These are phyloP conservation scores for Atkinsonella texensis DNA, from an alignment of 2,329 filamentous ascomycete species.

Conservation along the genomic window DNA sequence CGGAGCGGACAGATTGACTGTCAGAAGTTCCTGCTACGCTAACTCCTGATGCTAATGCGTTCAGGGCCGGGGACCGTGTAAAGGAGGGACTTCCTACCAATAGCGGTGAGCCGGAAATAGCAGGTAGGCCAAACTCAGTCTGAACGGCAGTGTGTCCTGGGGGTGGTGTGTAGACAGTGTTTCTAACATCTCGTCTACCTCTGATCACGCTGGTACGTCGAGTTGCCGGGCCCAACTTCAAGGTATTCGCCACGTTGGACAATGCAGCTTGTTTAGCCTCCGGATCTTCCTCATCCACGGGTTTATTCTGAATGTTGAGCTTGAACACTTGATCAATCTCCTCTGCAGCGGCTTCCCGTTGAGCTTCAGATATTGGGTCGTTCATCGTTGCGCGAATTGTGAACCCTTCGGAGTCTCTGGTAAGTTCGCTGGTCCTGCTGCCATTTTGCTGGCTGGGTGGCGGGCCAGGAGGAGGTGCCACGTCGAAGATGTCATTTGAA, in stretches of 20 bases:
- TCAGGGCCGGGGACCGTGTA: constrained; percentile 34
- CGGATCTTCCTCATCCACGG: constrained; percentile 66
- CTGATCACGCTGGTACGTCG: constrained; percentile 66
- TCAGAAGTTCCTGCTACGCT: constrained; percentile 55
- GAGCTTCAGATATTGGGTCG: constrained; percentile 58
- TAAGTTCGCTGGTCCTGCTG: constrained; percentile 21
- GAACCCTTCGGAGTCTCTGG: constrained; percentile 62
- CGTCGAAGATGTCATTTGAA: constrained; percentile 35
- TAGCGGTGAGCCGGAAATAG: constrained; percentile 8
- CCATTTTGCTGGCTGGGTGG: constrained; percentile 33
- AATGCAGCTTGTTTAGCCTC: constrained; percentile 62
- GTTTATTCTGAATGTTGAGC: constrained; percentile 66
- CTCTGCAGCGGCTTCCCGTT: constrained; percentile 47
- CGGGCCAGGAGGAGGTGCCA: constrained; percentile 38
- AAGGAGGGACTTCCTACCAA: constrained; percentile 8
- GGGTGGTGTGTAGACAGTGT: constrained; percentile 70
- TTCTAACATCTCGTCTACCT: constrained; percentile 81
- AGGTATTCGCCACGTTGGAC: constrained; percentile 61
- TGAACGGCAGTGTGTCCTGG: constrained; percentile 1
- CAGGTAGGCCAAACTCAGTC: background rate
- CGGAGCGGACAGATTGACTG: constrained; percentile 82
- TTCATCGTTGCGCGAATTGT: constrained; percentile 54
- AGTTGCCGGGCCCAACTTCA: constrained; percentile 54
- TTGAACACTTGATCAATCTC: constrained; percentile 60
- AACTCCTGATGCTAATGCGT: constrained; percentile 50